These are phyloP conservation scores for Starmerella cellae DNA, from an alignment of 805 yeast genomes.

Conservation along the genomic window DNA sequence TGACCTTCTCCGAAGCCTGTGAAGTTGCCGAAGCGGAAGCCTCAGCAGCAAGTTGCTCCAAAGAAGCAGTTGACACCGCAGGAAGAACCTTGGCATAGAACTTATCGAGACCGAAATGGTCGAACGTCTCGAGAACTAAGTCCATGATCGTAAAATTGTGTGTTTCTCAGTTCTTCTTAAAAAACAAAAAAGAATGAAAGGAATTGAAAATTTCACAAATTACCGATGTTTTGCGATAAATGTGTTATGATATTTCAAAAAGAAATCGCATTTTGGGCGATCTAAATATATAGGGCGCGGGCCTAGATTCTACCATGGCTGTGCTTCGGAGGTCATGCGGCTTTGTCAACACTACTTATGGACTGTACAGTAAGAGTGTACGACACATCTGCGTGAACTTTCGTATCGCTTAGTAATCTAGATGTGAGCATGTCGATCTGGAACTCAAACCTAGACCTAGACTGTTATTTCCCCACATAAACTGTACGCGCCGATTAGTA, in stretches of 20 bases:
- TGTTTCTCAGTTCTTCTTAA: background rate
- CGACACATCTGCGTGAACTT: background rate
- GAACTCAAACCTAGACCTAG: background rate
- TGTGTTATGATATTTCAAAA: background rate
- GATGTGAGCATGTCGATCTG: background rate
- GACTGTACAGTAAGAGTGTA: too few relatives aligned
- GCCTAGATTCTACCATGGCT: too few relatives aligned
- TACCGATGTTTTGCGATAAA: background rate
- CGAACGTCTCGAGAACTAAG: conserved; percentile 70
- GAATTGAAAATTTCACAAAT: too few relatives aligned
- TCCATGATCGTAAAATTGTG: conserved; percentile 48
- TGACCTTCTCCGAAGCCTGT: conserved; percentile 7
- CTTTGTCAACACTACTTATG: too few relatives aligned
- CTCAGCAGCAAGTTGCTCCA: conserved; percentile 4
- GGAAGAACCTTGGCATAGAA: conserved; percentile 62
- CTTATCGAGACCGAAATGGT: conserved; percentile 60
- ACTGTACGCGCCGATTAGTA: background rate
- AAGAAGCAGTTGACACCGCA: conserved; percentile 5
- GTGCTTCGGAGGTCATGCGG: too few relatives aligned
- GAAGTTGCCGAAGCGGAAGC: conserved; percentile 10
- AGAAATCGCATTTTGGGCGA: too few relatives aligned
- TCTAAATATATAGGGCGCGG: too few relatives aligned
- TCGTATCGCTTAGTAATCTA: conserved; percentile 8
- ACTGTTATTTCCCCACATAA: background rate
- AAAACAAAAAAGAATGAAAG: too few relatives aligned